Base-by-base conservation (phyloP, 306 rosid species). In the Ammopiptanthus mongolicus region DNA sequence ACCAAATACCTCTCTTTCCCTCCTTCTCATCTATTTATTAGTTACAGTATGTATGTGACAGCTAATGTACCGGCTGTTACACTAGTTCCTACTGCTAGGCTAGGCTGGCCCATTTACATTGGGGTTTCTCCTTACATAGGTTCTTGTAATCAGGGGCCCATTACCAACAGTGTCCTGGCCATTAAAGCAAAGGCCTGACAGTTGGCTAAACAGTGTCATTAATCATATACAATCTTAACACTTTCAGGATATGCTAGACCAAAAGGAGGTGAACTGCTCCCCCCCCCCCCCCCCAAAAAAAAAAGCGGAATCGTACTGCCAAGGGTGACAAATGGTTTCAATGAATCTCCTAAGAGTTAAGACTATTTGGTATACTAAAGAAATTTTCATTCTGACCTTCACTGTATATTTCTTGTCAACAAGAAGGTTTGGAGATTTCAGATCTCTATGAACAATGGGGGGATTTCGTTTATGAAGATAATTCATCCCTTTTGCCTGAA, bases 401-500 rank as follows among this genome's bases (percentile, higher is more conserved):
- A 96, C 99, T 4, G 99, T 96, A 74, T 90, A 96, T 77, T 96
- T 90, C 85, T 74, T 96, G 97, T 96, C 99, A 70, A 92, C 99
- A 59, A 96, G 87, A 87, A 96, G 99, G 79, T 96, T 96, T 55
- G 98, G 99, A 64, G 99, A 96, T 80, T 96, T 96, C 71, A 96
- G 77, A 85, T 96, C 99, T 70, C 98, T 90, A 86, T 96, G 99
- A 80, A 96, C 97, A 67, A 96, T 89, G 52, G 98, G 99, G 76
- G 99, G 99, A 56, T 96, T 91, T 36, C 94, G 89, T 44, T 86
- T 96, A 81, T 96, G 99, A 56, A 96, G 98, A 90, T 96, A 96
- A 86, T 96, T 96, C 99, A 96, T 92, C 70, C 99, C 99, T 78
- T 92, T 96, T 58, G 97, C 99, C 99, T 96, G 87, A 58, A 83